Conservation (phyloP, 495 filamentous ascomycete genomes). For the Lophiotrema nucula region DNA sequence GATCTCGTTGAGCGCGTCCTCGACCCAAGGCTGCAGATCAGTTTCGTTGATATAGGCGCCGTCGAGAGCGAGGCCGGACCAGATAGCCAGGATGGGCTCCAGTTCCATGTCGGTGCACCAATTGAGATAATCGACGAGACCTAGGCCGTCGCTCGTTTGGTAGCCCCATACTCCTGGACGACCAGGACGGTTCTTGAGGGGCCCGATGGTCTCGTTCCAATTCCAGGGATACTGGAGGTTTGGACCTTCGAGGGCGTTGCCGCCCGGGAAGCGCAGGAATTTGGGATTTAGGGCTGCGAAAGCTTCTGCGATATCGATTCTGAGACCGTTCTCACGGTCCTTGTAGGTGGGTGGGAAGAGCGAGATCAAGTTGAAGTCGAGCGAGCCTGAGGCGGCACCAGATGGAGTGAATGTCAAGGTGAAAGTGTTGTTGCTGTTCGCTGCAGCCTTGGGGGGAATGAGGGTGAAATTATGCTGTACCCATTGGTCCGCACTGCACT, state of each 20-base stretch:
- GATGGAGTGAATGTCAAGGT: conserved; percentile 57
- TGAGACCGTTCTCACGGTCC: conserved; percentile 59
- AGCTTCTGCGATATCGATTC: conserved; percentile 57
- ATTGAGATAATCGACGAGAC: conserved; percentile 62
- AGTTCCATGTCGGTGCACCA: conserved; percentile 65
- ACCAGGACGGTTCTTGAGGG: conserved; percentile 61
- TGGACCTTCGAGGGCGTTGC: conserved; percentile 55
- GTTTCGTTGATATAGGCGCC: conserved; percentile 27
- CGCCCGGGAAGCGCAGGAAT: conserved; percentile 61
- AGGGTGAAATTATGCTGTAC: conserved; percentile 36
- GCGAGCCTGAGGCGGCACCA: conserved; percentile 44
- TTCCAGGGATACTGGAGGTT: conserved; percentile 53
- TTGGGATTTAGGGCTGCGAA: conserved; percentile 54
- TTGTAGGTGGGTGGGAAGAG: conserved; percentile 70
- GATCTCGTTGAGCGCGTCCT: conserved; percentile 36
- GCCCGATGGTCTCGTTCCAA: conserved; percentile 68
- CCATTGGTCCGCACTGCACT: conserved; percentile 25
- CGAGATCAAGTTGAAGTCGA: conserved; percentile 65
- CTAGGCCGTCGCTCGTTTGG: conserved; percentile 61
- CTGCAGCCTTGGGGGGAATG: conserved; percentile 39
- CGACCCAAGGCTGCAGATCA: conserved; percentile 15
- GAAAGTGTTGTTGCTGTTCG: conserved; percentile 66
- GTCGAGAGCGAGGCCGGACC: conserved; percentile 61
- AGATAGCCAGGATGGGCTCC: conserved; percentile 57
- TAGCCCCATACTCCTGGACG: conserved; percentile 62